These are phyloP conservation scores for Botryotinia calthae DNA, from an alignment of 2,329 filamentous ascomycete species.

Conservation along the genomic window DNA sequence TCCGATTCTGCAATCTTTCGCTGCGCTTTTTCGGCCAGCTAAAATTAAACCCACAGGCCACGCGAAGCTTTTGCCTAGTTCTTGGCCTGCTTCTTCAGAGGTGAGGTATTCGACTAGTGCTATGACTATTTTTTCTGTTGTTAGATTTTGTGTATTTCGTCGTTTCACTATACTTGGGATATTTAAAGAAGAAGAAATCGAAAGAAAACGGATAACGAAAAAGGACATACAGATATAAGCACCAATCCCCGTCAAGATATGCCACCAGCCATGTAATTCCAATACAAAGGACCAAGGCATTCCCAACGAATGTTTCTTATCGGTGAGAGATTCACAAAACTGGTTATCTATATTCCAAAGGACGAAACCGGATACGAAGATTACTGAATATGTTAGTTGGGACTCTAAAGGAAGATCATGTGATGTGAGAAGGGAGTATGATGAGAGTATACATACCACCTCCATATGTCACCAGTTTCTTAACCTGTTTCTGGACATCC, in stretches of 20 bases:
- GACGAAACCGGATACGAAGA: constrained; percentile 47
- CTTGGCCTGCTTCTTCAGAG: constrained; percentile 36
- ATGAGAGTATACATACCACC: constrained; percentile 25
- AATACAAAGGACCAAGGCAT: constrained; percentile 55
- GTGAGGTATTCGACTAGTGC: constrained; percentile 40
- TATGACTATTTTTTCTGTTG: constrained; percentile 30
- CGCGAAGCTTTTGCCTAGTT: constrained; percentile 32
- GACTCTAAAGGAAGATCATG: not conserved
- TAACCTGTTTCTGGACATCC: constrained; percentile 30
- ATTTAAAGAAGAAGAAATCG: not conserved
- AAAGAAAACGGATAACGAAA: not conserved
- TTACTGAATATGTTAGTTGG: constrained; percentile 23
- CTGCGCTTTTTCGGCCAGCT: not conserved
- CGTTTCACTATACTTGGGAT: not conserved
- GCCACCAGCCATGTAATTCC: constrained; percentile 65
- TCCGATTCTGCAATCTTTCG: not conserved
- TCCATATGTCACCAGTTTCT: constrained; percentile 31
- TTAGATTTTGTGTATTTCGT: not conserved
- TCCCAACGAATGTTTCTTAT: constrained; percentile 46
- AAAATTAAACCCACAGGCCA: constrained; percentile 35
- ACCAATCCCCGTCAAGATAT: constrained; percentile 56
- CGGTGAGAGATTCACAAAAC: constrained; percentile 49
- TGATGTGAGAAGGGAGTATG: not conserved
- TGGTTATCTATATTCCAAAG: constrained; percentile 59
- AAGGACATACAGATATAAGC: constrained; percentile 42